Conservation (phyloP, 2,329 filamentous ascomycete species). For the Pseudogymnoascus sp. region DNA sequence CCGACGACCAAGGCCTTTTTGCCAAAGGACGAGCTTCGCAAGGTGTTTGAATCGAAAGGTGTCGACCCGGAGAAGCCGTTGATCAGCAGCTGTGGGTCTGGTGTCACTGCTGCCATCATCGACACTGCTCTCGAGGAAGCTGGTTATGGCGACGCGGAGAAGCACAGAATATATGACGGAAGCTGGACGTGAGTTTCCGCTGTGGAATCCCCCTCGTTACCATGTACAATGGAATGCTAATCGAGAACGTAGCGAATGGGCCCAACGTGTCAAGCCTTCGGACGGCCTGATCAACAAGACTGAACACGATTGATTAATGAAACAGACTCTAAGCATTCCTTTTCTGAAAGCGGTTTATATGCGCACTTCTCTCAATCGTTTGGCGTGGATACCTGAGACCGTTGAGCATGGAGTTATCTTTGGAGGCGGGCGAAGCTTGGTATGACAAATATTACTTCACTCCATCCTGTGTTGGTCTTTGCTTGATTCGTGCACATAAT, state of each 20-base stretch:
- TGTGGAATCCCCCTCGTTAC: neutral
- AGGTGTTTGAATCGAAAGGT: slow-evolving; percentile 72
- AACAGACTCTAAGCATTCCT: neutral
- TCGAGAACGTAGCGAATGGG: slow-evolving; percentile 49
- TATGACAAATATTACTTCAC: neutral
- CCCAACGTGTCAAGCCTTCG: slow-evolving; percentile 53
- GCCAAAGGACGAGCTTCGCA: slow-evolving; percentile 61
- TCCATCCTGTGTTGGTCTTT: neutral
- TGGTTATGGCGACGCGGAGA: slow-evolving; percentile 59
- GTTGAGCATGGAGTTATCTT: slow-evolving; percentile 4
- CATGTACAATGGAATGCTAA: slow-evolving; percentile 10
- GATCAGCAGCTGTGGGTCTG: slow-evolving; percentile 84
- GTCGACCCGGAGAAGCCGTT: slow-evolving; percentile 74
- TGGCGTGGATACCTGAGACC: slow-evolving; percentile 4
- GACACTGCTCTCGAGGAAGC: slow-evolving; percentile 80
- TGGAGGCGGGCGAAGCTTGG: slow-evolving; percentile 1
- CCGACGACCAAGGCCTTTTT: slow-evolving; percentile 74
- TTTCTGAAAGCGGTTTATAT: neutral
- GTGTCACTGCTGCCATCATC: slow-evolving; percentile 85
- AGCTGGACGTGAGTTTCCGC: slow-evolving; percentile 80
- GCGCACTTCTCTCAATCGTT: slow-evolving; percentile 7
- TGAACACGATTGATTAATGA: slow-evolving; percentile 15
- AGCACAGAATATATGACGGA: slow-evolving; percentile 80
- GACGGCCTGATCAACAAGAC: slow-evolving; percentile 57
- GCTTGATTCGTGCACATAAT: neutral